phyloP scores from a whole-genome alignment of 768 basidiomycete genomes.

The Lactarius deliciosus region DNA sequence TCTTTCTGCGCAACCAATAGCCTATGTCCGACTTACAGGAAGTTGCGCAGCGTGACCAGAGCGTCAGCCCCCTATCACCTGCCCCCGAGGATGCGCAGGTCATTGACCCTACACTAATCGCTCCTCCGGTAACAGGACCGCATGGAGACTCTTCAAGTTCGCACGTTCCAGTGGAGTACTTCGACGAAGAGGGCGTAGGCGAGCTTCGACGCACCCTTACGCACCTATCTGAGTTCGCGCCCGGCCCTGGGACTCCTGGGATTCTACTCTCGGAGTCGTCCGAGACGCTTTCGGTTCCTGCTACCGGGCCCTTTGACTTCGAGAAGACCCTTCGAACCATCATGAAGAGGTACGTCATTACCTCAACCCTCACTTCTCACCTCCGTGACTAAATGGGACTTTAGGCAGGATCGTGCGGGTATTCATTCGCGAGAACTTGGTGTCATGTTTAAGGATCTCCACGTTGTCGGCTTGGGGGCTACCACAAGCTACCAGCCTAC shows the following conservation, averaged over 20 bases:
- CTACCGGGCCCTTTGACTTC: conserved; percentile 35
- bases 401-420: conserved; percentile 47
- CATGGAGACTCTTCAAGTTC: not conserved
- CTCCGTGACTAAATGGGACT: not conserved
- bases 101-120: not conserved
- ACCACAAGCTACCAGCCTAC: conserved; percentile 56
- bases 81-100: not conserved
- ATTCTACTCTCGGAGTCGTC: conserved; percentile 19
- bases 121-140: not conserved
- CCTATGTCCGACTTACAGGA: conserved; percentile 13
- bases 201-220: conserved; percentile 42
- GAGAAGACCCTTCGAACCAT: conserved; percentile 34
- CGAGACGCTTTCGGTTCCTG: conserved; percentile 27
- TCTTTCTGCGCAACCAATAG: not conserved
- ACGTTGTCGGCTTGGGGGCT: conserved; percentile 59
- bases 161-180: conserved; percentile 46
- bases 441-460: conserved; percentile 57
- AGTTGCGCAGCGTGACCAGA: not conserved
- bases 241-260: too few species aligned
- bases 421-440: conserved; percentile 57
- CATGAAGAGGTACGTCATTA: conserved; percentile 30
- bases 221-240: conserved; percentile 14
- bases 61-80: conserved; percentile 8
- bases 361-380: not conserved
- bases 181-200: conserved; percentile 52